Base-by-base conservation (phyloP, 495 filamentous ascomycete genomes). In the Hyaloscypha variabilis region DNA sequence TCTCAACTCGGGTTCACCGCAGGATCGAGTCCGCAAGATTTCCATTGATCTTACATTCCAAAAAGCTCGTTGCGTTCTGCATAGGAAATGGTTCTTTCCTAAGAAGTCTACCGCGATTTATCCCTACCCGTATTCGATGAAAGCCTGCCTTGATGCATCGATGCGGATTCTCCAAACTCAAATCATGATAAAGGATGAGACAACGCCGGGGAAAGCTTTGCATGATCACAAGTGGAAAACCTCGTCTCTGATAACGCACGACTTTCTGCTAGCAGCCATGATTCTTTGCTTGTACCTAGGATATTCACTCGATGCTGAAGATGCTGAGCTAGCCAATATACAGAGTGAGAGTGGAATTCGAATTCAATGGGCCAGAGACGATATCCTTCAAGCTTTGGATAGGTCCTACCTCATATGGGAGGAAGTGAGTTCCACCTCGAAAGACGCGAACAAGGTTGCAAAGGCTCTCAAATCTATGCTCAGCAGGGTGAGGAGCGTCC, bases 61-160 rank as follows among this genome's bases (percentile, higher is more conserved):
- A 65, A 91, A 91, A 70, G 78, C 83, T 8, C 83, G 90, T 17
- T 88, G 86, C 50, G 85, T 93, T 19, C 78, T 94, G 26, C 91
- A 94, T 69, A 84, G 91, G 6, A 84, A 85, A 61, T 94, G 90
- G 71, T 79, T 93, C 34, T 79, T 79, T 19, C 81, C 86, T 60
- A 79, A 81, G 4, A 77, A 82, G 13, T 77, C 77, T 34, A 83
- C 85, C 63, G 79, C 81, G 46, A 83, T 90, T 34, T 90, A 88
- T 66, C 80, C 83, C 3, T 65, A 69, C 31, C 53, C 51, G 17
- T 88, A 90, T 73, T 93, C 90, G 8, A 81, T 90, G 50, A 82
- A 82, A 34, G 80, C 83, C 3, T 93, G 90, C 70, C 80, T 95
- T 19, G 85, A 87, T 50, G 87, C 90, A 17, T 88, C 88, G 2